phyloP scores from a whole-genome alignment of 2,329 filamentous ascomycete species.

The Sclerotinia subarctica region DNA sequence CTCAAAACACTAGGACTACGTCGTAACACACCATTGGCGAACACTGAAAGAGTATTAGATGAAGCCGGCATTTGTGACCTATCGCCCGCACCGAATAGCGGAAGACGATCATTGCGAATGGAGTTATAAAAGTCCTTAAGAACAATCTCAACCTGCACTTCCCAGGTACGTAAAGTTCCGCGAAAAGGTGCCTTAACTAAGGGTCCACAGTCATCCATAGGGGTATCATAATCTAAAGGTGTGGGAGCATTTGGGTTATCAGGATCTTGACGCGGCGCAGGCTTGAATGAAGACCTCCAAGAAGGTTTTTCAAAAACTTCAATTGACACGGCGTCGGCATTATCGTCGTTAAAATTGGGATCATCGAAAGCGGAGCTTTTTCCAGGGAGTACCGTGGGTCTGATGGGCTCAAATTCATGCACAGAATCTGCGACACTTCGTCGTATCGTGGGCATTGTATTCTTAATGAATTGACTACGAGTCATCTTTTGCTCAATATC shows the following conservation, averaged over 20 bases:
- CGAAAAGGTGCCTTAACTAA: constrained; percentile 75
- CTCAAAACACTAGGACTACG: constrained; percentile 87
- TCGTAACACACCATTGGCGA: constrained; percentile 65
- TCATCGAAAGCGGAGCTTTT: constrained; percentile 33
- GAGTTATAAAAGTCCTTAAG: constrained; percentile 89
- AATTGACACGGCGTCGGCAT: constrained; percentile 28
- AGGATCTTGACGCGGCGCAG: constrained; percentile 30
- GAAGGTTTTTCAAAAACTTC: constrained; percentile 37
- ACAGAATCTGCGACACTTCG: constrained; percentile 72
- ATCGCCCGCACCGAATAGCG: constrained; percentile 69
- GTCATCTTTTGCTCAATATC: constrained; percentile 98
- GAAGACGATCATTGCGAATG: constrained; percentile 82
- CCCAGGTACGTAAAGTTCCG: constrained; percentile 77
- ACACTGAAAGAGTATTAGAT: constrained; percentile 69
- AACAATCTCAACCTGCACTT: constrained; percentile 83
- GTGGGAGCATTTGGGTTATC: constrained; percentile 42
- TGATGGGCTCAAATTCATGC: constrained; percentile 56
- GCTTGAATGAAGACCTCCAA: constrained; percentile 38
- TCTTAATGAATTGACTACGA: constrained; percentile 88
- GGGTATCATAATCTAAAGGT: constrained; percentile 39
- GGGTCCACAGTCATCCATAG: constrained; percentile 62
- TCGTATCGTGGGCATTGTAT: constrained; percentile 86
- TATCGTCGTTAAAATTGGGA: constrained; percentile 24
- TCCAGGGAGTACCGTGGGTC: constrained; percentile 52
- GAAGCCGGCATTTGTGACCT: constrained; percentile 41